Evolutionary conservation across 2,329 filamentous ascomycete species (phyloP).

Genomic region (Aspergillus sp.): DNA sequence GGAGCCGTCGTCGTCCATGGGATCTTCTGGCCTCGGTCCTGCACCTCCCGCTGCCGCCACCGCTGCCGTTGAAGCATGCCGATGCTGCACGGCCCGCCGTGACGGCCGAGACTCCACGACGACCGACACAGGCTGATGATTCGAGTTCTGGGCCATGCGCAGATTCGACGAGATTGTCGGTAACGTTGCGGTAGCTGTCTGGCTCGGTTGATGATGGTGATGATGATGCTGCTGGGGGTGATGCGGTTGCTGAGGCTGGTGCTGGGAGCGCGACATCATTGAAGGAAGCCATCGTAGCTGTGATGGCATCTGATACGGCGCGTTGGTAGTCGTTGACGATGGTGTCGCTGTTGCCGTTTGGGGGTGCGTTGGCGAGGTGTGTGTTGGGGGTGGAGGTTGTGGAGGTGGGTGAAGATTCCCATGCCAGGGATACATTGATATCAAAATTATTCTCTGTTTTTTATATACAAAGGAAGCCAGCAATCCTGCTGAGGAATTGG

Average conservation of each 20-base stretch:
- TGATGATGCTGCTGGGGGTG: background rate
- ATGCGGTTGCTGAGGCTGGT: conserved; percentile 3
- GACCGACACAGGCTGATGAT: conserved; percentile 7
- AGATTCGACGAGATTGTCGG: conserved; percentile 14
- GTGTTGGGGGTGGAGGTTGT: conserved; percentile 2
- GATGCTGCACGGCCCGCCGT: too few relatives aligned
- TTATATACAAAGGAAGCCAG: background rate
- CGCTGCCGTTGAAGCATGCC: conserved; percentile 11
- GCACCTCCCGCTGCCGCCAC: conserved; percentile 1
- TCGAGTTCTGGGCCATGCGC: conserved; percentile 6
- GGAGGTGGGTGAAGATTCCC: conserved; percentile 3
- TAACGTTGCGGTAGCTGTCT: conserved; percentile 4
- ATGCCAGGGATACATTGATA: conserved; percentile 14
- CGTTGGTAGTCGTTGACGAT: conserved; percentile 1
- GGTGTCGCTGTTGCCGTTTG: background rate
- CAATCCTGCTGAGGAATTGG: background rate
- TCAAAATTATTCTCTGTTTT: background rate
- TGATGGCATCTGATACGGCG: conserved; percentile 12
- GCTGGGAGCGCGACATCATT: conserved; percentile 13
- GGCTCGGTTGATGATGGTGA: background rate
- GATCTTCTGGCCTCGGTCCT: background rate
- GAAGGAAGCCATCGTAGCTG: conserved; percentile 20
- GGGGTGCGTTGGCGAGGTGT: background rate
- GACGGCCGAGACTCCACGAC: conserved; percentile 9
- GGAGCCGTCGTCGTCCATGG: conserved; percentile 6